phyloP scores from a whole-genome alignment of 2,329 filamentous ascomycete genomes.

The Aureobasidium pullulans region DNA sequence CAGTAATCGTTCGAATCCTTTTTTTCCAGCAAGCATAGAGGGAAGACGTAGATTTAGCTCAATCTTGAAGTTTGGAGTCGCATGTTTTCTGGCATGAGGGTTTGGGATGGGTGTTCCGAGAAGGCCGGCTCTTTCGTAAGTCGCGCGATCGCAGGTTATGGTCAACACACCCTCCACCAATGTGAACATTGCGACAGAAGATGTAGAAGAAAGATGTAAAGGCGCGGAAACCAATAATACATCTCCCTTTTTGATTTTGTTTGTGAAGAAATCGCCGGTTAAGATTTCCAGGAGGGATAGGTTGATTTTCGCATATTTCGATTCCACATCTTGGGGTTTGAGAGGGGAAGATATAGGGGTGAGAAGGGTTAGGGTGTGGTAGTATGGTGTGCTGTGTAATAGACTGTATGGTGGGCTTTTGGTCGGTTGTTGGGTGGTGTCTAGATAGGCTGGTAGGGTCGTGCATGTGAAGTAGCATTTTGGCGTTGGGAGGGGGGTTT shows the following conservation, averaged over 20 bases:
- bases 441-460: slow-evolving; percentile 57
- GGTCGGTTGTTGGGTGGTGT: slow-evolving; percentile 60
- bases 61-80: slow-evolving; percentile 68
- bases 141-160: slow-evolving; percentile 71
- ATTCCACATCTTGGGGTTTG: slow-evolving; percentile 19
- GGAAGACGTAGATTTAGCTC: slow-evolving; percentile 66
- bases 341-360: background rate
- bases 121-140: slow-evolving; percentile 76
- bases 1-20: slow-evolving; percentile 68
- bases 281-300: slow-evolving; percentile 68
- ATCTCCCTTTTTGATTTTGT: slow-evolving; percentile 72
- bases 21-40: slow-evolving; percentile 77
- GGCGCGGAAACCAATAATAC: background rate
- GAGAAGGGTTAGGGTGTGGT: slow-evolving; percentile 49
- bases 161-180: slow-evolving; percentile 65
- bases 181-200: slow-evolving; percentile 68
- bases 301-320: slow-evolving; percentile 55
- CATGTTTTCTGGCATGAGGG: slow-evolving; percentile 50
- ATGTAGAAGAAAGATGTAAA: slow-evolving; percentile 54
- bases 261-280: slow-evolving; percentile 68
- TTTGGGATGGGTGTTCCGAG: slow-evolving; percentile 59
- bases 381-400: slow-evolving; percentile 57
- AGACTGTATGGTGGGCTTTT: slow-evolving; percentile 66
- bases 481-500: slow-evolving; percentile 18
- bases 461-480: slow-evolving; percentile 72